These are phyloP conservation scores for Fusarium robinianum DNA, from an alignment of 2,329 filamentous ascomycete genomes.

Conservation along the genomic window DNA sequence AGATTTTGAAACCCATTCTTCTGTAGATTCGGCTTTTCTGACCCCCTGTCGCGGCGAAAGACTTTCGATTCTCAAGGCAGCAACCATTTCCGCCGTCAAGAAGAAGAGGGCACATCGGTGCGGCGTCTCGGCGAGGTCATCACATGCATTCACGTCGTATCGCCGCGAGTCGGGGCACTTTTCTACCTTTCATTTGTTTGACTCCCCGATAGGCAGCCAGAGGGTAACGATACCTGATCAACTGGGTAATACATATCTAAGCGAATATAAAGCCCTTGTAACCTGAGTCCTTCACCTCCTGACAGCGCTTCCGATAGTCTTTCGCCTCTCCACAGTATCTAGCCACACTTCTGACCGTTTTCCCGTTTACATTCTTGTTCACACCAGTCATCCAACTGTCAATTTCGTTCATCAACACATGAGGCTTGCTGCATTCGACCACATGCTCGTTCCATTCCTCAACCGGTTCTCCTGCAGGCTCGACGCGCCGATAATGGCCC, in stretches of 20 bases:
- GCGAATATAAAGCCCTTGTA: conserved; percentile 34
- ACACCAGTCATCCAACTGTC: conserved; percentile 62
- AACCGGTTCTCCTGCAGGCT: conserved; percentile 47
- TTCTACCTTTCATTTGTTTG: no score
- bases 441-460: conserved; percentile 54
- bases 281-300: conserved; percentile 38
- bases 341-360: conserved; percentile 51
- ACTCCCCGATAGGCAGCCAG: no score
- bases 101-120: no score
- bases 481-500: conserved; percentile 43
- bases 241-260: no score
- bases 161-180: no score
- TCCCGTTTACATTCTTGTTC: conserved; percentile 54
- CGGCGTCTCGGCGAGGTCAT: no score
- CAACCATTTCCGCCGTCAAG: no score
- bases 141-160: no score
- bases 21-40: no score
- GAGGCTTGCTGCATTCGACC: conserved; percentile 48
- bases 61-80: no score
- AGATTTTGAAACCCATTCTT: conserved; percentile 5
- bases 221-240: no score
- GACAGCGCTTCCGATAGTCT: conserved; percentile 47
- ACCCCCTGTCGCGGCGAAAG: no score
- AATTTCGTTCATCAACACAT: conserved; percentile 42
- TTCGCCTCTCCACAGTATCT: conserved; percentile 52